Conservation (phyloP, 345 rosid genomes). For the Rhodamnia argentea region DNA sequence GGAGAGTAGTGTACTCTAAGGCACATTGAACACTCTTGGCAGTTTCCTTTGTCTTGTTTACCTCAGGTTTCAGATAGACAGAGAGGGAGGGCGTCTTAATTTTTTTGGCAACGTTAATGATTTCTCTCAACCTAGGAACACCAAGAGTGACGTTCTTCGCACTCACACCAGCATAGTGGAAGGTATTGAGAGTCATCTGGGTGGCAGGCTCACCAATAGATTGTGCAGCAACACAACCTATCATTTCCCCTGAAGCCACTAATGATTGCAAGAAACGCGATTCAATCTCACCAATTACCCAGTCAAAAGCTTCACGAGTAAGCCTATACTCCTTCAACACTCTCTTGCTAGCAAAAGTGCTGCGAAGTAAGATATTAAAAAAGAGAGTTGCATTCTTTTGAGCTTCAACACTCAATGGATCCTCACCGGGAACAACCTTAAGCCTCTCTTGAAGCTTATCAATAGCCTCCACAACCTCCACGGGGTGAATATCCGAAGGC, state of each 20-base stretch:
- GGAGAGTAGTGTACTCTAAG: conserved; percentile 85
- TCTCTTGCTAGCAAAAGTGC: conserved; percentile 94
- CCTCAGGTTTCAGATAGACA: conserved; percentile 66
- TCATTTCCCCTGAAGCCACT: conserved; percentile 98
- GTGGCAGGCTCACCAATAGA: conserved; percentile 99
- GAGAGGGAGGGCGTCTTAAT: conserved; percentile 94
- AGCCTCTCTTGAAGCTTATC: conserved; percentile 94
- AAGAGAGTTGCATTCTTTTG: conserved; percentile 94
- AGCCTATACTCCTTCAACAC: conserved; percentile 94
- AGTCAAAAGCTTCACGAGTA: conserved; percentile 91
- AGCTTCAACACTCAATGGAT: conserved; percentile 87
- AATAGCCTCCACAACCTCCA: conserved; percentile 92
- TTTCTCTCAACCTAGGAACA: conserved; percentile 93
- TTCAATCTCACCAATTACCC: conserved; percentile 96
- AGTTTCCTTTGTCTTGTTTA: conserved; percentile 67
- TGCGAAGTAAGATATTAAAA: conserved; percentile 86
- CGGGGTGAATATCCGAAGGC: conserved; percentile 85
- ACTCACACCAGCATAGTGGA: conserved; percentile 99
- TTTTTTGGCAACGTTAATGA: conserved; percentile 89
- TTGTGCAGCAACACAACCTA: conserved; percentile 98
- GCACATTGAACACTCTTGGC: conserved; percentile 97
- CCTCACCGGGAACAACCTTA: conserved; percentile 88
- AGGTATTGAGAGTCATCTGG: conserved; percentile 96
- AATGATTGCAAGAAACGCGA: conserved; percentile 80
- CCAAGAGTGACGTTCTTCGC: conserved; percentile 98